A percentile compares a stretch with the other conserved stretches of the same genome.
phyloP scores from a whole-genome alignment of 2,329 filamentous ascomycete species.

The Talaromyces sp. region DNA sequence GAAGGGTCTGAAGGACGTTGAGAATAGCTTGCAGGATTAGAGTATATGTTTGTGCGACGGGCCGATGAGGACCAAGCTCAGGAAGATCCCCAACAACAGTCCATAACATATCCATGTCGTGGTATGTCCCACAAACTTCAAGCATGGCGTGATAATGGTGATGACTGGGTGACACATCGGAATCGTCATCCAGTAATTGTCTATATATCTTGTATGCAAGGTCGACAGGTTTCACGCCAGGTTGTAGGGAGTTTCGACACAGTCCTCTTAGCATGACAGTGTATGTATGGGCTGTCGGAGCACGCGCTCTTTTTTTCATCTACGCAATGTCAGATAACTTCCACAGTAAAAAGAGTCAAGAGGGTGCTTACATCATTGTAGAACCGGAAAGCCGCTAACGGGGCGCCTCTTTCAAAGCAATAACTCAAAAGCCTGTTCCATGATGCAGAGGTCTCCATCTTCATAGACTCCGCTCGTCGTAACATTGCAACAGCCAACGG shows the following conservation, averaged over 20 bases:
- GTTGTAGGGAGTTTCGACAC: conserved; percentile 54
- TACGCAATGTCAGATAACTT: conserved; percentile 31
- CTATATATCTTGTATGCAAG: conserved; percentile 75
- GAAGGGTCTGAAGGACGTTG: conserved; percentile 38
- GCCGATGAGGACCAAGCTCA: conserved; percentile 56
- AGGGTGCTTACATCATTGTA: conserved; percentile 72
- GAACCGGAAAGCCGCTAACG: conserved; percentile 68
- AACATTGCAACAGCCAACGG: conserved; percentile 67
- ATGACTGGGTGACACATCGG: conserved; percentile 65
- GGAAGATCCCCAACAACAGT: conserved; percentile 69
- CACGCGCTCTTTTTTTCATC: conserved; percentile 92
- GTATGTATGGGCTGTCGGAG: conserved; percentile 77
- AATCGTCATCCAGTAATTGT: conserved; percentile 62
- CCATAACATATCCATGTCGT: conserved; percentile 78
- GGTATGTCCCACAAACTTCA: conserved; percentile 69
- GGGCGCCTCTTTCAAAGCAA: conserved; percentile 57
- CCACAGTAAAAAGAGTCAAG: not conserved
- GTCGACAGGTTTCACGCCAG: conserved; percentile 55
- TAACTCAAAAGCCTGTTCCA: conserved; percentile 86
- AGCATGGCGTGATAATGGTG: conserved; percentile 89
- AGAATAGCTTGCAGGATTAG: conserved; percentile 77
- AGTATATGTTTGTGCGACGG: conserved; percentile 72
- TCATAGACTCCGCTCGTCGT: conserved; percentile 61
- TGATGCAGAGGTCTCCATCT: conserved; percentile 64
- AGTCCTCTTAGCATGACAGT: conserved; percentile 78